Evolutionary conservation across 2,329 filamentous ascomycete genomes (phyloP).

Genomic region (Claviceps monticola): DNA sequence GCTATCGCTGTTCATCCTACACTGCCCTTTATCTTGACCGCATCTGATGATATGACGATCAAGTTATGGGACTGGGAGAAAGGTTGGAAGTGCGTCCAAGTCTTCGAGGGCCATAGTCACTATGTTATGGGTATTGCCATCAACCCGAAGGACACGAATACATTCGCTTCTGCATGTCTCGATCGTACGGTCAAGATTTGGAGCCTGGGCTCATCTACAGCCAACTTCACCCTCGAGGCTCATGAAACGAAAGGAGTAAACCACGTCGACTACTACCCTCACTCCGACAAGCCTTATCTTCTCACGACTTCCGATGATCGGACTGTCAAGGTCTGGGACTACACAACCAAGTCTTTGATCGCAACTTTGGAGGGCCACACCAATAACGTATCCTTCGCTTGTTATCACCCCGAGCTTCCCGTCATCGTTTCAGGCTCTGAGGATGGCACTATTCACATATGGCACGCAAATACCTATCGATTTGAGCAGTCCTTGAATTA

Average conservation of each 20-base stretch:
- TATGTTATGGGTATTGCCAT: slow-evolving; percentile 95
- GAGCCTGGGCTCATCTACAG: slow-evolving; percentile 83
- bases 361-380: slow-evolving; percentile 94
- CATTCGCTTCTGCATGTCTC: slow-evolving; percentile 81
- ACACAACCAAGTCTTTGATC: slow-evolving; percentile 94
- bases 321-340: slow-evolving; percentile 97
- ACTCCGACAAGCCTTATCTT: slow-evolving; percentile 69
- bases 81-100: slow-evolving; percentile 92
- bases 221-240: slow-evolving; percentile 93
- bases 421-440: slow-evolving; percentile 97
- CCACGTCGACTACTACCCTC: slow-evolving; percentile 80
- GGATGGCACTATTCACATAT: slow-evolving; percentile 94
- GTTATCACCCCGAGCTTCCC: slow-evolving; percentile 92
- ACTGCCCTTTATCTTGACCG: slow-evolving; percentile 89
- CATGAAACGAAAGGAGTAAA: slow-evolving; percentile 97
- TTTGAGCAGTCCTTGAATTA: slow-evolving; percentile 95
- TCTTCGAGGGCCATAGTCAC: slow-evolving; percentile 92
- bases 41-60: slow-evolving; percentile 96
- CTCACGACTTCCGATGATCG: slow-evolving; percentile 93
- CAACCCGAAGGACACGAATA: slow-evolving; percentile 95
- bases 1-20: slow-evolving; percentile 92
- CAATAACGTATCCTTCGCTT: slow-evolving; percentile 95
- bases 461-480: slow-evolving; percentile 95
- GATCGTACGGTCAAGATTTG: slow-evolving; percentile 97
- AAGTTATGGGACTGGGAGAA: slow-evolving; percentile 99